Evolutionary conservation across 768 basidiomycete species (phyloP), one percentile per base, ranked within the genome.

Genomic region (Leccinum disarticulatum): DNA sequence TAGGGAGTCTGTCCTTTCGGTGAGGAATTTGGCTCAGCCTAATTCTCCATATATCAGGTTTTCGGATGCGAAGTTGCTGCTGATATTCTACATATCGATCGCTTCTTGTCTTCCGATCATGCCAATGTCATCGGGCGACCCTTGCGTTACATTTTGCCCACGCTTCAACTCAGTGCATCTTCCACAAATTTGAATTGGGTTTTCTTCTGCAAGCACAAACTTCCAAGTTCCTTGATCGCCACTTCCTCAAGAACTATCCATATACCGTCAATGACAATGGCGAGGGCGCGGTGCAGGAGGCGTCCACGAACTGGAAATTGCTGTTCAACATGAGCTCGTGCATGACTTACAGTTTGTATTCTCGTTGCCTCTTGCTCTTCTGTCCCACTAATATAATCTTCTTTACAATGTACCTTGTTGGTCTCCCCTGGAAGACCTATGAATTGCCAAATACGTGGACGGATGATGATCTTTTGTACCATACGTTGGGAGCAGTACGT

Each of bases 261-360:
- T 98, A 98, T 73, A 82, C n/a, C n/a, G n/a, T n/a, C n/a, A n/a
- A 84, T 59, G 87, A 90, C 57, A 83, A 81, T 15, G 85, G 83
- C 4, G 80, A 86, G 59, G 85, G 87, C 50, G 95, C 96, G 0
- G 84, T 95, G 17, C 81, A 86, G 38, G 97, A 99, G 70, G 93
- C 96, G 0, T 99, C 98, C 67, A 80, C 83, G 27, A 98, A 97
- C 73, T 99, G 95, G 95, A 98, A 98, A 74, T 81, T 81, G 6
- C 81, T 93, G 28, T 98, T 95, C 72, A 98, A 98, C 73, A 73
- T 94, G 73, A 94, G 90, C 73, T 80, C 95, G 81, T 88, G 87
- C 72, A 97, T 98, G 95, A 95, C 90, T 4, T 98, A 96, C 72
- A 87, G 94, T 95, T 60, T 19, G 80, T 75, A 1, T 30, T 43